These are phyloP conservation scores for Penicillium sp. DNA, from an alignment of 2,329 filamentous ascomycete species.

Conservation along the genomic window DNA sequence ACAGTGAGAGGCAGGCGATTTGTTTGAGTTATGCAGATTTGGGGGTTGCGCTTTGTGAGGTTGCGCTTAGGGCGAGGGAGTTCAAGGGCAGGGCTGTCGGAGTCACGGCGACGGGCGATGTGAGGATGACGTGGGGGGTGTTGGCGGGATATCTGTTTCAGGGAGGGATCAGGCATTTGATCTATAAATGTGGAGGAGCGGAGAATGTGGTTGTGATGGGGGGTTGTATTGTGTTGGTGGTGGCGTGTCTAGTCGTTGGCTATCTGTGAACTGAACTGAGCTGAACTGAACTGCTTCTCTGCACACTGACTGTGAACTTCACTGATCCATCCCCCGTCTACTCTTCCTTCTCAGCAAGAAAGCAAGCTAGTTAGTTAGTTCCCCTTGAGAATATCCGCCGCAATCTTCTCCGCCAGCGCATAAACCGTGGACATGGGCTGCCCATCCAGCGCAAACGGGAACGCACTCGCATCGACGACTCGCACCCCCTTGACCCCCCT, in stretches of 20 bases:
- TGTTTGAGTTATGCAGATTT: constrained; percentile 1
- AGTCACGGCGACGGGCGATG: not conserved
- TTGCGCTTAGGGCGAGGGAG: not conserved
- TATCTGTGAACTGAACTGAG: not conserved
- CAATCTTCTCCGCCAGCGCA: constrained; percentile 52
- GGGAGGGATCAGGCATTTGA: not conserved
- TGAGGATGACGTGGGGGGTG: not conserved
- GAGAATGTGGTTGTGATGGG: not conserved
- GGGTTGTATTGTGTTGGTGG: not conserved
- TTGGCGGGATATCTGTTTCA: not conserved
- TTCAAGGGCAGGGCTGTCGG: not conserved
- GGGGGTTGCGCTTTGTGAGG: constrained; percentile 2
- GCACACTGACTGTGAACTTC: too few species aligned
- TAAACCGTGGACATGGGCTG: constrained; percentile 51
- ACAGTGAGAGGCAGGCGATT: not conserved
- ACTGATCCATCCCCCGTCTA: too few species aligned
- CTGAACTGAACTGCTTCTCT: too few species aligned
- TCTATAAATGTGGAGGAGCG: not conserved
- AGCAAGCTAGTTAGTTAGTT: not conserved
- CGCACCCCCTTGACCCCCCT: constrained; percentile 38
- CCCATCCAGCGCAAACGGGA: constrained; percentile 46
- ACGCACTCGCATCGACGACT: constrained; percentile 44
- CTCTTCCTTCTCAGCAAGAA: too few species aligned
- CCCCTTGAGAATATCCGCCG: constrained; percentile 32
- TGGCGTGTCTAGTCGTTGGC: not conserved